Evolutionary conservation across 2,329 filamentous ascomycete species (phyloP).

Genomic region (Cladosporium sp.): DNA sequence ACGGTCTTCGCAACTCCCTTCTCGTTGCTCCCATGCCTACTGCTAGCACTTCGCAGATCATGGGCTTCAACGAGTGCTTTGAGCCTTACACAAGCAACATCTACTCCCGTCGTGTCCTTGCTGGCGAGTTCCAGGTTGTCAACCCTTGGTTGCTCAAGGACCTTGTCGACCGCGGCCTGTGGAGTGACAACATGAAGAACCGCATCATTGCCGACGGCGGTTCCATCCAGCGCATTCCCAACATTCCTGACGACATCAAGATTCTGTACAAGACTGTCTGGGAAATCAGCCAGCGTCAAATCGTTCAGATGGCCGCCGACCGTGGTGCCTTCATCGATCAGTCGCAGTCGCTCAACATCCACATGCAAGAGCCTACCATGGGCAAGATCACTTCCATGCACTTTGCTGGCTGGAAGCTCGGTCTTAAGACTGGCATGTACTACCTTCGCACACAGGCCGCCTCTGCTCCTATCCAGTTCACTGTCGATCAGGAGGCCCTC

Average conservation of each 20-base stretch:
- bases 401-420: slow-evolving; percentile 98
- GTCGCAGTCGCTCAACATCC: slow-evolving; percentile 98
- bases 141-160: slow-evolving; percentile 99
- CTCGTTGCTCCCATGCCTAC: slow-evolving; percentile 97
- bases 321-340: slow-evolving; percentile 98
- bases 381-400: slow-evolving; percentile 99
- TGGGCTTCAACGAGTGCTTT: slow-evolving; percentile 99
- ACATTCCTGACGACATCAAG: slow-evolving; percentile 95
- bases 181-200: slow-evolving; percentile 99
- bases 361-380: slow-evolving; percentile 99
- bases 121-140: slow-evolving; percentile 98
- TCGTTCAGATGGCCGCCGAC: slow-evolving; percentile 97
- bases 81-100: slow-evolving; percentile 99
- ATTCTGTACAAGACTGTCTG: slow-evolving; percentile 98
- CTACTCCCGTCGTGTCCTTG: slow-evolving; percentile 95
- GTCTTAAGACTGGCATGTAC: slow-evolving; percentile 99
- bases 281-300: slow-evolving; percentile 95
- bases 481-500: slow-evolving; percentile 93
- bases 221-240: slow-evolving; percentile 94
- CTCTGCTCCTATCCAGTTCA: slow-evolving; percentile 96
- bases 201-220: slow-evolving; percentile 97
- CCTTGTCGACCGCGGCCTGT: slow-evolving; percentile 93
- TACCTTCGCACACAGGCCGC: slow-evolving; percentile 98
- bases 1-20: slow-evolving; percentile 93
- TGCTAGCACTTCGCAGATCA: slow-evolving; percentile 93